These are phyloP conservation scores for Scutellaria barbata DNA, from an alignment of 257 asterid genomes.

Conservation along the genomic window DNA sequence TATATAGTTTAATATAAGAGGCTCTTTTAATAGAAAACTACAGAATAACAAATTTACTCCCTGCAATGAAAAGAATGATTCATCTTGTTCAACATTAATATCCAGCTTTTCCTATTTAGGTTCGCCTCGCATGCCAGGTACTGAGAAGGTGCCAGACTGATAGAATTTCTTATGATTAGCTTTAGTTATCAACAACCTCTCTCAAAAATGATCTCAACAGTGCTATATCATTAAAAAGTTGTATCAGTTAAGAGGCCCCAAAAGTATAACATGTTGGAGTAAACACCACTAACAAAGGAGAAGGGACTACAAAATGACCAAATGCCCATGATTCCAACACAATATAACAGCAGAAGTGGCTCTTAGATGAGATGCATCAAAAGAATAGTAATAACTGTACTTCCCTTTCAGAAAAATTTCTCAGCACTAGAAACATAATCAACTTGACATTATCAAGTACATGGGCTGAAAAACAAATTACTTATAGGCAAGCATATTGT, in stretches of 20 bases:
- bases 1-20: neutral
- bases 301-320: neutral
- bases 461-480: no score
- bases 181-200: neutral
- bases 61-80: constrained; percentile 21
- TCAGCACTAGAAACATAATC: no score
- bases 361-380: neutral
- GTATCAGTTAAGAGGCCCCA: neutral
- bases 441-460: no score
- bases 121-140: neutral
- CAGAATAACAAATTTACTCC: neutral
- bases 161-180: constrained; percentile 3
- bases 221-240: neutral
- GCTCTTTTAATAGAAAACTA: neutral
- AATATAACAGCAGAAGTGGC: neutral
- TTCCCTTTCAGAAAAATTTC: no score
- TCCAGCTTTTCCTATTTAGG: constrained; percentile 7
- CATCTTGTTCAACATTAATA: constrained; percentile 13
- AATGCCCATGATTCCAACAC: no score
- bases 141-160: neutral
- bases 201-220: neutral
- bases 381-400: no score
- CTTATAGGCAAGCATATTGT: no score
- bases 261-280: no score
- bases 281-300: neutral